Percentiles rank a stretch among this genome's conserved stretches.
Conservation (phyloP, 192 early-diverging fungal genomes). For the Backusella morwellensis region DNA sequence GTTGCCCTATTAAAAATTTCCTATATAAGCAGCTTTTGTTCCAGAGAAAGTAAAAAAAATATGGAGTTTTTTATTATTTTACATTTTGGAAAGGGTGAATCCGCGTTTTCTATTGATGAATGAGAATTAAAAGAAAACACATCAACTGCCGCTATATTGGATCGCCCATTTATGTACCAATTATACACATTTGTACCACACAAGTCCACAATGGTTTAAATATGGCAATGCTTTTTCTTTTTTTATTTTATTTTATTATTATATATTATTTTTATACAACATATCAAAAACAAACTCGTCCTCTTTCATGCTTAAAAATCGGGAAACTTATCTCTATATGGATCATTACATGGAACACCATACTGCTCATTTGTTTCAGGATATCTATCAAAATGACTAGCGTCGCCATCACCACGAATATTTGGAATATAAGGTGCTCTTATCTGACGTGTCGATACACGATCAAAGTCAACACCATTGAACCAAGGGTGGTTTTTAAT, state of each 20-base stretch:
- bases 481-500: constrained; percentile 97
- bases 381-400: constrained; percentile 94
- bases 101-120: too few species aligned
- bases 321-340: constrained; percentile 21
- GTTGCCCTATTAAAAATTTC: too few species aligned
- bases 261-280: constrained; percentile 68
- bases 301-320: constrained; percentile 5
- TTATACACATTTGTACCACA: background rate
- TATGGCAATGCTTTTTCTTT: constrained; percentile 64
- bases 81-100: too few species aligned
- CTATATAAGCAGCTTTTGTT: too few species aligned
- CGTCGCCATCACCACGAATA: constrained; percentile 80
- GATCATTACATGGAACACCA: constrained; percentile 46
- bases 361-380: constrained; percentile 92
- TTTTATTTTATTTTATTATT: background rate
- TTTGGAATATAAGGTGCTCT: constrained; percentile 87
- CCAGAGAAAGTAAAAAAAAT: too few species aligned
- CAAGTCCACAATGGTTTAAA: background rate
- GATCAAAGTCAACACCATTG: constrained; percentile 88
- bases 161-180: background rate
- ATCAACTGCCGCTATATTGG: background rate
- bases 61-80: too few species aligned
- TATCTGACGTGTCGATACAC: constrained; percentile 67
- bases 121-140: background rate
- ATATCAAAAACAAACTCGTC: background rate